Percentiles rank a stretch among this genome's conserved stretches.
Conservation (phyloP, 1,139 yeast genomes). For the Maudiozyma humilis region DNA sequence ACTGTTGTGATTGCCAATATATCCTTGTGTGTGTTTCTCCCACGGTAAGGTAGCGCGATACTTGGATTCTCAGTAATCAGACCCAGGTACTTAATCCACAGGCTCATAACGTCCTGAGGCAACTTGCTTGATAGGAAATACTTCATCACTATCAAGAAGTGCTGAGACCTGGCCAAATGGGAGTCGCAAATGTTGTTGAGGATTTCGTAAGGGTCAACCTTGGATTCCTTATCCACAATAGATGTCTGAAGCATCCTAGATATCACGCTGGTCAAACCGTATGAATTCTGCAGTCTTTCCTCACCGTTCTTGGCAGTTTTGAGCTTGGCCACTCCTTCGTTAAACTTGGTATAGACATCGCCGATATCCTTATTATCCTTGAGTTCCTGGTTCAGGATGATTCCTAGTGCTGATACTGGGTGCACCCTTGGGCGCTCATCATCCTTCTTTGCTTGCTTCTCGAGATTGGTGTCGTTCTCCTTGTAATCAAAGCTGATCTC, state of each 20-base stretch:
- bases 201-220: constrained; percentile 24
- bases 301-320: background rate
- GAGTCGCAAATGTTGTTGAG: constrained; percentile 20
- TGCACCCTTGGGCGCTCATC: constrained; percentile 4
- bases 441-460: background rate
- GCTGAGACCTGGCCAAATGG: constrained; percentile 24
- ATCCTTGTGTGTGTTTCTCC: constrained; percentile 14
- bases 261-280: constrained; percentile 17
- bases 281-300: constrained; percentile 4
- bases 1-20: constrained; percentile 19
- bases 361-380: constrained; percentile 7
- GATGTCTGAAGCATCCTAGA: constrained; percentile 17
- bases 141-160: constrained; percentile 23
- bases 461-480: background rate
- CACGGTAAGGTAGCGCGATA: constrained; percentile 9
- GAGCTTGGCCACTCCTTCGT: constrained; percentile 9
- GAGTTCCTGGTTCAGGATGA: constrained; percentile 10
- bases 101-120: constrained; percentile 25
- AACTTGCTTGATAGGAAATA: constrained; percentile 13
- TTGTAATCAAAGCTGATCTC: background rate
- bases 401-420: constrained; percentile 12
- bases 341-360: constrained; percentile 13
- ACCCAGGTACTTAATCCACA: constrained; percentile 26
- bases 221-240: constrained; percentile 9
- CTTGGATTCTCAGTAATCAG: constrained; percentile 17